Base-by-base conservation (phyloP, 306 rosid species). In the Crotalaria pallida region DNA sequence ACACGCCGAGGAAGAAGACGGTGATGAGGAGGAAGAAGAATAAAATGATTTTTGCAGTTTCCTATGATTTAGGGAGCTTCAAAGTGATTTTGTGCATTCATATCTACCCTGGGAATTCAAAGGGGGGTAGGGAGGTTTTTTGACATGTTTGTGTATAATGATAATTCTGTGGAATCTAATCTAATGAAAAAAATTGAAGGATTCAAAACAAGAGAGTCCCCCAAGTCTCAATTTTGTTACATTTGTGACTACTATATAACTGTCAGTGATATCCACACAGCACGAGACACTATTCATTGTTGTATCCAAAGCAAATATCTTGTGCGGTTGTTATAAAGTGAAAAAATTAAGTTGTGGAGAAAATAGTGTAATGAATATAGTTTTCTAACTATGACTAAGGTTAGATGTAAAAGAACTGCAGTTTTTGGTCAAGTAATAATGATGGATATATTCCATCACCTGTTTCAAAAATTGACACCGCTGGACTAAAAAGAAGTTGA, bases 1-100 rank as follows among this genome's bases (percentile, higher is more conserved):
- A 82, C 96, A 82, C 53, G 96, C 99, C 5, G 52, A 93, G 0
- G 99, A 95, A 79, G 97, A 94, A 81, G 99, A 88, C 3, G 97
- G 85, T 0, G 91, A 86, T 0, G 79, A 92, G 41, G 73, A 79
- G 17, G 86, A 80, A 49, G 67, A 79, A 19, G 86, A 80, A 53
- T 82, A 67, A 31, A 18, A 61, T 40, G 69, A 43, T 60, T 66
- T 60, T 67, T 50, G 16, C 3, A 17, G 53, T 41, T 18, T 55
- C 26, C 57, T 74, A 23, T 21, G 27, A 50, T 74, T n/a, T 58
- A 17, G 23, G 66, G 49, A 38, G 16, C 74, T 47, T 47, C 43
- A 50, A 67, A 29, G 71, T 34, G 62, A 10, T 44, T 73, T 48
- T 64, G 73, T 55, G 59, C 66, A 16, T 52, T 58, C 52, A 51